These are phyloP conservation scores for Backusella liffmaniae DNA, from an alignment of 192 early-diverging fungal species.

Conservation along the genomic window DNA sequence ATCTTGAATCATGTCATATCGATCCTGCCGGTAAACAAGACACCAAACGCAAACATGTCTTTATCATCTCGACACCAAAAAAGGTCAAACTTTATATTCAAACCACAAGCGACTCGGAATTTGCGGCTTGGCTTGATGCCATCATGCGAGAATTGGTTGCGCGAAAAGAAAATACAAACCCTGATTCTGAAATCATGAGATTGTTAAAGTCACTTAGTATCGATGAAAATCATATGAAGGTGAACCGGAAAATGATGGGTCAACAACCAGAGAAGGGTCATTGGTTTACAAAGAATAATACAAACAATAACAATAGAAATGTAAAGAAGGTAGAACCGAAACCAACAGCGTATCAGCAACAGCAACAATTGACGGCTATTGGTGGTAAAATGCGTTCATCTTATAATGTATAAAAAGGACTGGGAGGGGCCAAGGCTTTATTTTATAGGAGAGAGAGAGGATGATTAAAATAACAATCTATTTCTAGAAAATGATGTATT, in stretches of 20 bases:
- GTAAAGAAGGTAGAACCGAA: neutral
- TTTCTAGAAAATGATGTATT: slow-evolving; percentile 29
- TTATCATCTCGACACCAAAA: slow-evolving; percentile 30
- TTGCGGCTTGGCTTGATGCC: slow-evolving; percentile 35
- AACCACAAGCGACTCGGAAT: slow-evolving; percentile 30
- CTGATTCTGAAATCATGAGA: slow-evolving; percentile 24
- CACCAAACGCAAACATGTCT: slow-evolving; percentile 35
- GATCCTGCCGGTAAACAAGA: slow-evolving; percentile 36
- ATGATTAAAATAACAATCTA: neutral
- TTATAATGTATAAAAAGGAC: too few species aligned
- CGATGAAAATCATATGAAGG: slow-evolving; percentile 31
- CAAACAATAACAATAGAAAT: neutral
- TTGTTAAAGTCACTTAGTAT: slow-evolving; percentile 17
- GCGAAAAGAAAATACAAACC: slow-evolving; percentile 26
- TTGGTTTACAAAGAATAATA: slow-evolving; percentile 15
- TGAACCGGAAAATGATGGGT: slow-evolving; percentile 24
- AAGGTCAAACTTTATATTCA: slow-evolving; percentile 34
- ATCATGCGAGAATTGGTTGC: slow-evolving; percentile 39
- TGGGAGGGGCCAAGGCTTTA: neutral
- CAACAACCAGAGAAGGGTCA: neutral
- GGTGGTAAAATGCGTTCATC: neutral
- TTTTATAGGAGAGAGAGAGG: neutral
- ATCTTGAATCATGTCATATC: slow-evolving; percentile 35
- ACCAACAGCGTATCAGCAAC: neutral
- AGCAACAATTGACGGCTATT: neutral